A percentile compares a stretch with the other conserved stretches of the same genome.
Evolutionary conservation across 495 filamentous ascomycete species (phyloP).

Genomic region (Hypomontagnella monticulosa): DNA sequence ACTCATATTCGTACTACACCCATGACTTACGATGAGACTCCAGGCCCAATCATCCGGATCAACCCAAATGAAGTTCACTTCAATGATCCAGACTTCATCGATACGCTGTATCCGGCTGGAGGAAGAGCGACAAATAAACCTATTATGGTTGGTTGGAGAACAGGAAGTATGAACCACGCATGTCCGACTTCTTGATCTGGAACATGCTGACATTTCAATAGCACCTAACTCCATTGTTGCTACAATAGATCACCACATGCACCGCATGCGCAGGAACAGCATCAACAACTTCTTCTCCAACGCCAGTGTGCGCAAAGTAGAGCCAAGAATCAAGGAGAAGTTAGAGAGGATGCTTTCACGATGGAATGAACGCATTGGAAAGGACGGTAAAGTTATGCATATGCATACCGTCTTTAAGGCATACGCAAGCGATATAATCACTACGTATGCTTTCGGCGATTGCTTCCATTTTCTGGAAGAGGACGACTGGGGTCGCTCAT

Average conservation of each 20-base stretch:
- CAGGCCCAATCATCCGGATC: slow-evolving; percentile 44
- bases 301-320: slow-evolving; percentile 46
- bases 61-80: slow-evolving; percentile 43
- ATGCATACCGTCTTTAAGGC: slow-evolving; percentile 52
- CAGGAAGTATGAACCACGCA: not conserved
- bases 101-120: slow-evolving; percentile 5
- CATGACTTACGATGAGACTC: not conserved
- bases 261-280: slow-evolving; percentile 50
- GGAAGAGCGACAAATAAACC: not conserved
- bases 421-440: slow-evolving; percentile 59
- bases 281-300: slow-evolving; percentile 56
- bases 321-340: slow-evolving; percentile 45
- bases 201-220: not conserved
- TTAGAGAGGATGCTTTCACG: not conserved
- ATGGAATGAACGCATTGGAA: not conserved
- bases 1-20: not conserved
- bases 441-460: slow-evolving; percentile 50
- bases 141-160: not conserved
- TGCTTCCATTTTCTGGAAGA: slow-evolving; percentile 34
- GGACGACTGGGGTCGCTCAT: slow-evolving; percentile 40
- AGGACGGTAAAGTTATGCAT: slow-evolving; percentile 26
- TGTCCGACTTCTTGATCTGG: not conserved
- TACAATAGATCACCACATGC: slow-evolving; percentile 47
- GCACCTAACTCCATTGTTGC: slow-evolving; percentile 40
- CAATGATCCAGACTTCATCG: slow-evolving; percentile 42